Conservation (phyloP, 257 asterid species). For the Solanum virginianum region DNA sequence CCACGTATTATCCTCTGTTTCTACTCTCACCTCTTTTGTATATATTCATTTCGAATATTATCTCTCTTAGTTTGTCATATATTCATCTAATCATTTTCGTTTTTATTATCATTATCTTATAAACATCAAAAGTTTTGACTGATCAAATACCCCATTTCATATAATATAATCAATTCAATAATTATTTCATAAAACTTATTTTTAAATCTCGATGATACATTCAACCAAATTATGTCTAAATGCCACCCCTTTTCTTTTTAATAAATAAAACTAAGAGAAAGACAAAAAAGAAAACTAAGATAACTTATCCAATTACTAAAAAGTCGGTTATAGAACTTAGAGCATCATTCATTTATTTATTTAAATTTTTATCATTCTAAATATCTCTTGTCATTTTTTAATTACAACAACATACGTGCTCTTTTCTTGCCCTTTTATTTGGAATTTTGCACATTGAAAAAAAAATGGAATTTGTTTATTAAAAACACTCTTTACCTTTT, state of each 20-base stretch:
- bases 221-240: too few relatives aligned
- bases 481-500: not conserved
- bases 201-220: too few relatives aligned
- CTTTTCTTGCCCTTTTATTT: not conserved
- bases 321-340: not conserved
- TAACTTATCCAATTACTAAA: not conserved
- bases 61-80: not conserved
- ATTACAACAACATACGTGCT: not conserved
- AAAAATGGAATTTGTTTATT: not conserved
- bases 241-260: not conserved
- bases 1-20: rapidly evolving
- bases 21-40: rapidly evolving
- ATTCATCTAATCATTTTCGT: not conserved
- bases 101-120: rapidly evolving
- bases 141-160: not conserved
- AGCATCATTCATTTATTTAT: not conserved
- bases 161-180: not conserved
- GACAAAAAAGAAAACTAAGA: not conserved
- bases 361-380: not conserved
- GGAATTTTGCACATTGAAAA: not conserved
- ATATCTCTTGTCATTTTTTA: not conserved
- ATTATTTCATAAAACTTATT: too few relatives aligned
- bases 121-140: not conserved
- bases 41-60: not conserved
- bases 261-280: not conserved